A percentile compares a stretch with the other conserved stretches of the same genome.
These are phyloP conservation scores for Yarrowia phangngaensis DNA, from an alignment of 805 yeast genomes.

Conservation along the genomic window DNA sequence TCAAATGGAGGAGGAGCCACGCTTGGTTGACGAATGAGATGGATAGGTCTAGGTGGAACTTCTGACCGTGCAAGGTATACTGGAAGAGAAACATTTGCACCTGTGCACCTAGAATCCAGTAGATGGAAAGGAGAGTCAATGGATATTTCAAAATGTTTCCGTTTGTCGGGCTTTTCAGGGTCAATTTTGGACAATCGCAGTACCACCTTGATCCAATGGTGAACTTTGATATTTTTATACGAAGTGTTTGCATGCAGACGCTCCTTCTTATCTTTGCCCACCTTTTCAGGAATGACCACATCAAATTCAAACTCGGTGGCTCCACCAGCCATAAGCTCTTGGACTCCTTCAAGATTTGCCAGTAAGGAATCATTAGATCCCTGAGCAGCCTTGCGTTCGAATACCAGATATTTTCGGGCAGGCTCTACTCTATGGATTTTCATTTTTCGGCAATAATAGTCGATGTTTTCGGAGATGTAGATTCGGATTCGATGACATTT, in stretches of 20 bases:
- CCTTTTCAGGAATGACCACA: constrained; percentile 70
- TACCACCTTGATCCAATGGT: constrained; percentile 93
- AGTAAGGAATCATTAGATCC: constrained; percentile 6
- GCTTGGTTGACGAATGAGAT: constrained; percentile 52
- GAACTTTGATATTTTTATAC: constrained; percentile 72
- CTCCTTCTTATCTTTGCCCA: constrained; percentile 33
- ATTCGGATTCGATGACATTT: constrained; percentile 81
- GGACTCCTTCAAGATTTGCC: constrained; percentile 11
- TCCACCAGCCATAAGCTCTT: constrained; percentile 27
- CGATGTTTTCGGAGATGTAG: constrained; percentile 82
- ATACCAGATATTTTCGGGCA: constrained; percentile 66
- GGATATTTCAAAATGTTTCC: constrained; percentile 90
- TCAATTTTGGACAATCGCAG: constrained; percentile 64
- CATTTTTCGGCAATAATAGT: constrained; percentile 80
- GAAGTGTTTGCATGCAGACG: constrained; percentile 77
- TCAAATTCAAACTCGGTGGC: constrained; percentile 64
- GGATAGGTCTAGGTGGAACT: constrained; percentile 46
- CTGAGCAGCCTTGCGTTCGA: constrained; percentile 54
- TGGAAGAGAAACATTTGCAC: constrained; percentile 40
- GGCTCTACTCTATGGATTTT: constrained; percentile 94
- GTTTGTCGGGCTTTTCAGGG: constrained; percentile 47
- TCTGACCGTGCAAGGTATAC: constrained; percentile 36
- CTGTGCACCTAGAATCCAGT: constrained; percentile 60
- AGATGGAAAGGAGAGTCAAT: constrained; percentile 93
- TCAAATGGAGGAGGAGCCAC: constrained; percentile 63